These are phyloP conservation scores for Apiospora sp. DNA, from an alignment of 2,329 filamentous ascomycete species.

Conservation along the genomic window DNA sequence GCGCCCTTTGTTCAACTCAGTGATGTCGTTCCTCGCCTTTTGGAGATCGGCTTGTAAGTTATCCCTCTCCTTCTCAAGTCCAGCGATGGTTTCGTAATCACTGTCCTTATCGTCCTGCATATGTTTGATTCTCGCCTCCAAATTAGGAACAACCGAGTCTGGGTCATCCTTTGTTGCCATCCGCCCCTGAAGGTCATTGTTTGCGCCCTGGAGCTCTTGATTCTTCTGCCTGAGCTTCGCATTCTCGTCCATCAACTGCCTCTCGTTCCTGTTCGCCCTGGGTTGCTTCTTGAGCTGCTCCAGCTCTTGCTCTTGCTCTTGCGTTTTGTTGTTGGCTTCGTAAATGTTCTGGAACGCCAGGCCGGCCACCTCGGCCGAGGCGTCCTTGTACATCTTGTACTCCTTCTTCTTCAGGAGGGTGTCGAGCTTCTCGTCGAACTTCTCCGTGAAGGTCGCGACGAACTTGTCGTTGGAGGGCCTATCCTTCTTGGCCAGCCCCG, in stretches of 20 bases:
- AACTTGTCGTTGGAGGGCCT: neutral
- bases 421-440: neutral
- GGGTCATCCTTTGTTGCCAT: neutral
- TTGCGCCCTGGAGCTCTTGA: neutral
- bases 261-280: neutral
- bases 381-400: conserved; percentile 1
- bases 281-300: neutral
- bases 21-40: neutral
- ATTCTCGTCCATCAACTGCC: neutral
- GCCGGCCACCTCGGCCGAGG: neutral
- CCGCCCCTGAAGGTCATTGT: neutral
- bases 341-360: neutral
- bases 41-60: neutral
- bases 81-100: too few relatives aligned
- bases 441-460: neutral
- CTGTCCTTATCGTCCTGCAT: too few relatives aligned
- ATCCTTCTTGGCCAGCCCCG: neutral
- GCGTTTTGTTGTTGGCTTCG: too few relatives aligned
- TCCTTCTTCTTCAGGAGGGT: neutral
- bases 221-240: neutral
- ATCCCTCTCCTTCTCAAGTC: neutral
- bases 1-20: neutral
- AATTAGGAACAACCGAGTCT: too few relatives aligned
- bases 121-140: too few relatives aligned
- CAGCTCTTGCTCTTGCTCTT: neutral